Evolutionary conservation across 768 basidiomycete genomes (phyloP), one percentile per base, ranked within the genome.

Genomic region (Amanita fuliginea): DNA sequence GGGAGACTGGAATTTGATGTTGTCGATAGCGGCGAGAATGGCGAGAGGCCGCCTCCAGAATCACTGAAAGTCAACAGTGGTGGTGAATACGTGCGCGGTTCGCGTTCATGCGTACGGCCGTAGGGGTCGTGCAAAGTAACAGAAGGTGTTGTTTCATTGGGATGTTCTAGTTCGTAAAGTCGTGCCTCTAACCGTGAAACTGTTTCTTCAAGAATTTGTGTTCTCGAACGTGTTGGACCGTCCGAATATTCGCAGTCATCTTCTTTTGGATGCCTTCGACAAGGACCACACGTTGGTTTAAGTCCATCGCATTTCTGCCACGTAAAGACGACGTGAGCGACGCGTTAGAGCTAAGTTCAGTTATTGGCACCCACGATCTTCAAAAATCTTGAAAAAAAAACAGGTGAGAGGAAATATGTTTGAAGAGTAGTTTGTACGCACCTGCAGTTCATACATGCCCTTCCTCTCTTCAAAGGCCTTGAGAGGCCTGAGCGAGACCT

Each of bases 201-300:
- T 1, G 78, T 73, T 33, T 81, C 80, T 58, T 83, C 80, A 16
- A 86, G 62, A 4, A 70, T 66, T 56, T 80, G 71, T 3, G 77
- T 83, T 48, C 75, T 67, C 16, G 83, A 78, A 51, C 78, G 74
- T 37, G 74, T 74, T 28, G 72, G 73, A 4, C 77, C 78, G 56
- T 85, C 83, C 5, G 77, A 69, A 60, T 84, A 86, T 63, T 86
- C 83, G 60, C 84, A 86, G 26, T 80, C 80, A 47, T 81, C 81
- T 22, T 71, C 71, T 51, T 80, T 76, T 33, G 80, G 76, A 21
- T 77, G 74, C 6, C 70, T 65, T 19, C 66, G 61, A 64, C 84
- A 86, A 36, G 79, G 82, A 1, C 76, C 76, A 59, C 84, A 86
- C 8, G 74, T 65, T 1, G 83, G 83, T 50, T 77, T 76, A 3